These are phyloP conservation scores for Pythium grandisporangium DNA, from an alignment of 352 stramenopile genomes.

Conservation along the genomic window DNA sequence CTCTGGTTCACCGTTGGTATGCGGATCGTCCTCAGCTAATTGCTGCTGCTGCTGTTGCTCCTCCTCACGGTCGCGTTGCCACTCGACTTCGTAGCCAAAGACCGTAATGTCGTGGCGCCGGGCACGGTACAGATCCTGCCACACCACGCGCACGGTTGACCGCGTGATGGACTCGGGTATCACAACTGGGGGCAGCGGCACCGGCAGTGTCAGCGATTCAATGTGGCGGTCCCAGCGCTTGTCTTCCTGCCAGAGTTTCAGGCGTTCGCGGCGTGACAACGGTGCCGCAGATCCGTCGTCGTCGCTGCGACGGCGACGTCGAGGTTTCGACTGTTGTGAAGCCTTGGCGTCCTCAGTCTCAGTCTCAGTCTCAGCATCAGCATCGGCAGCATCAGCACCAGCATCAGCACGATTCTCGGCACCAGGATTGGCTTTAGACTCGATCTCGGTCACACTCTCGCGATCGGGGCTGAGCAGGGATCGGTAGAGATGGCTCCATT, in stretches of 20 bases:
- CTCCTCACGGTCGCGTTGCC: constrained; percentile 17
- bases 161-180: constrained; percentile 56
- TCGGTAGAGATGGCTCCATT: constrained; percentile 27
- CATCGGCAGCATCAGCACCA: background rate
- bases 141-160: constrained; percentile 36
- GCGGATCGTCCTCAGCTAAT: constrained; percentile 2
- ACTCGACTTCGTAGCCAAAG: constrained; percentile 63
- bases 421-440: no score
- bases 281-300: constrained; percentile 11
- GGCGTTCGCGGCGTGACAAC: constrained; percentile 58
- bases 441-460: no score
- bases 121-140: constrained; percentile 66
- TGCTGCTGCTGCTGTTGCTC: background rate
- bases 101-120: constrained; percentile 50
- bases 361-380: no score
- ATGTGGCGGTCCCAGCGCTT: constrained; percentile 59
- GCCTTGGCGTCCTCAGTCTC: no score
- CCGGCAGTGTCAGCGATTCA: constrained; percentile 54
- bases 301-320: no score
- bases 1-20: background rate
- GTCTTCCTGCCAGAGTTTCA: constrained; percentile 78
- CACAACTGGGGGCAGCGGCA: constrained; percentile 45
- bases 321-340: no score
- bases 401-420: constrained; percentile 7
- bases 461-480: no score